A percentile compares a stretch with the other conserved stretches of the same genome.
These are phyloP conservation scores for Botryotinia globosa DNA, from an alignment of 2,329 filamentous ascomycete species.

Conservation along the genomic window DNA sequence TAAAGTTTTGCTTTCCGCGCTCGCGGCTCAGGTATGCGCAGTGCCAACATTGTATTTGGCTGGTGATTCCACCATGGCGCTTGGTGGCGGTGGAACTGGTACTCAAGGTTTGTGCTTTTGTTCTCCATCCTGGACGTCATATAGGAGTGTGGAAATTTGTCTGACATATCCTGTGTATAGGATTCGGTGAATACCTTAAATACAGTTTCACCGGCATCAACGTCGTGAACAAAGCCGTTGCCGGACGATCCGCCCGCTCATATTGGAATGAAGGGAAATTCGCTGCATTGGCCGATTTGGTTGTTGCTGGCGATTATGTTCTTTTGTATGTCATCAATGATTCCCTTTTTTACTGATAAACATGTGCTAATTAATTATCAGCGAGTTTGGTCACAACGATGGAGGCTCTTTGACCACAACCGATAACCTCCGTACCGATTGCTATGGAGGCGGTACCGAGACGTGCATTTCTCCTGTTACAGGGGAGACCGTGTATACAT, in stretches of 20 bases:
- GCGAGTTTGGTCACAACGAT: conserved; percentile 65
- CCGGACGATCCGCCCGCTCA: conserved; percentile 63
- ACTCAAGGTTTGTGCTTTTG: conserved; percentile 40
- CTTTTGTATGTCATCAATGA: conserved; percentile 43
- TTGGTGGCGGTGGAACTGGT: conserved; percentile 44
- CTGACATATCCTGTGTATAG: conserved; percentile 38
- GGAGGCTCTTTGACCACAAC: conserved; percentile 49
- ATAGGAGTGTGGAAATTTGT: background rate
- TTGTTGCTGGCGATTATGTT: conserved; percentile 44
- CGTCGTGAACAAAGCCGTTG: conserved; percentile 63
- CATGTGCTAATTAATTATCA: background rate
- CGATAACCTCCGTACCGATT: conserved; percentile 63
- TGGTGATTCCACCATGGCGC: conserved; percentile 62
- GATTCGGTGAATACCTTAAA: conserved; percentile 61
- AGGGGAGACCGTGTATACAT: conserved; percentile 48
- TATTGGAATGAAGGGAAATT: conserved; percentile 67
- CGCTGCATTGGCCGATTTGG: conserved; percentile 50
- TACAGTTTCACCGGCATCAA: conserved; percentile 47
- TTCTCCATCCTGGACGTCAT: conserved; percentile 7
- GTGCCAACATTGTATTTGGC: conserved; percentile 51
- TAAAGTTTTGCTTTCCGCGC: background rate
- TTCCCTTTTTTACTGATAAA: background rate
- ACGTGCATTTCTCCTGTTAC: conserved; percentile 35
- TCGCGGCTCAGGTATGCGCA: conserved; percentile 15
- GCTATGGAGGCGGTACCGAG: conserved; percentile 48